Evolutionary conservation across 2,329 filamentous ascomycete species (phyloP).

Genomic region (Cryoendolithus antarcticus): DNA sequence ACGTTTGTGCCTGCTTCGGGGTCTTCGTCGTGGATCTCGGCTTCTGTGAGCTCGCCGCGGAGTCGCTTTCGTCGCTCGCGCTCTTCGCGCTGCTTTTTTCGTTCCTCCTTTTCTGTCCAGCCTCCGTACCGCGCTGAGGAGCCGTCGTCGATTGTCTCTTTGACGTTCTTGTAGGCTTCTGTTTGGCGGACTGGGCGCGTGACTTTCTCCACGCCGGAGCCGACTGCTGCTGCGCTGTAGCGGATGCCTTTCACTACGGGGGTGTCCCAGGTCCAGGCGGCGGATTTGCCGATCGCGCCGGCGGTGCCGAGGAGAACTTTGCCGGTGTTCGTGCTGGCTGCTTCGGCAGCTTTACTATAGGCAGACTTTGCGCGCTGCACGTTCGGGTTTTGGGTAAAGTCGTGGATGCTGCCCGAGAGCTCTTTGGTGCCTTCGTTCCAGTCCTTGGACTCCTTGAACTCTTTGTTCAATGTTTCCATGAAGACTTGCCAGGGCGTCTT

Average conservation of each 20-base stretch:
- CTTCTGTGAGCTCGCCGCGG: constrained; percentile 26
- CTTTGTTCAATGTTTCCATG: constrained; percentile 79
- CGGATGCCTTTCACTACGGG: constrained; percentile 82
- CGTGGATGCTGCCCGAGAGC: constrained; percentile 73
- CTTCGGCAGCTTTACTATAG: constrained; percentile 75
- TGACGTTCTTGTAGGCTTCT: constrained; percentile 84
- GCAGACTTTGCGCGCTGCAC: constrained; percentile 76
- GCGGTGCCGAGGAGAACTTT: constrained; percentile 77
- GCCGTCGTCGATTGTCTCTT: constrained; percentile 92
- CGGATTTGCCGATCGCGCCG: constrained; percentile 75
- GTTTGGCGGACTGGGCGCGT: constrained; percentile 89
- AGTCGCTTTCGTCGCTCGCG: constrained; percentile 44
- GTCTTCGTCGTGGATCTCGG: constrained; percentile 64
- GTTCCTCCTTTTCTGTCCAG: constrained; percentile 93
- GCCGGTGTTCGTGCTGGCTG: constrained; percentile 64
- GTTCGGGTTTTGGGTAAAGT: constrained; percentile 86
- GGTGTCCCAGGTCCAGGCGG: constrained; percentile 95
- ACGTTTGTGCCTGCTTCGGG: constrained; percentile 90
- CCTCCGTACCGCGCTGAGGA: constrained; percentile 93
- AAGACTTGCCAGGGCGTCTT: constrained; percentile 99
- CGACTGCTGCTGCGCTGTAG: constrained; percentile 74
- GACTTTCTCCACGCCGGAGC: constrained; percentile 81
- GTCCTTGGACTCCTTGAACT: constrained; percentile 95
- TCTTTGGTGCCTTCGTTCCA: constrained; percentile 99
- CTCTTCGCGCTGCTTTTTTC: constrained; percentile 63